Evolutionary conservation across 2,329 filamentous ascomycete genomes (phyloP), one percentile per base, ranked within the genome.

Genomic region (Didymella arachidicola): DNA sequence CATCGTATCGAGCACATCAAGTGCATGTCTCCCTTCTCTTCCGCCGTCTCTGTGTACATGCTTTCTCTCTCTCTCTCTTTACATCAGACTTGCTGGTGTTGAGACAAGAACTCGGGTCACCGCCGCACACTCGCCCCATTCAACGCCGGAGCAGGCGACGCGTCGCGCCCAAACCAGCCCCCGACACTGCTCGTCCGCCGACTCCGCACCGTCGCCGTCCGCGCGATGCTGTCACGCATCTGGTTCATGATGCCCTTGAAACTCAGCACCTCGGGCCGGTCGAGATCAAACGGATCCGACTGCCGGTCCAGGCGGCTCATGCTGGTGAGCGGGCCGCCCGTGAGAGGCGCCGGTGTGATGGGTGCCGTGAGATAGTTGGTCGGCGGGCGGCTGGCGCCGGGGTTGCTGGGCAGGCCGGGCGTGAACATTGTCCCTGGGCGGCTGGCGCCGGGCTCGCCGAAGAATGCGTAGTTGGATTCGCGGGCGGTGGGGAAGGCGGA

Each of bases 221-320:
- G 62, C 8, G 69, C 71, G 12, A 75, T 63, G 47, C 71, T 76
- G 2, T 61, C 69, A 26, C 66, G 63, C 30, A 75, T 71, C 47
- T 72, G 64, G 12, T 67, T 70, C 39, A 66, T 59, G 16, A 74
- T 68, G 39, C 61, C 64, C 4, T 72, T 69, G 45, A 77, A 75
- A 0, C 72, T 71, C 8, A 79, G 64, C 8, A 79, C 71, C 57
- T 79, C 77, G 10, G 77, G 77, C 12, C 74, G 65, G 52, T 79
- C 77, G 14, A 79, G 71, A 54, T 79, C 77, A 43, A 79, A 79
- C 0, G 77, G 77, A 54, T 79, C 77, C 1, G 75, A 77, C 39
- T 78, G 74, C 14, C 76, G 72, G 32, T 73, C 70, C n/a, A 63
- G 68, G 7, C 72, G 68, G 22, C 50, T 54, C 12, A 45, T 53